A percentile compares a stretch with the other conserved stretches of the same genome.
phyloP scores from a whole-genome alignment of 106 monocot genomes.

The Acorus gramineus region DNA sequence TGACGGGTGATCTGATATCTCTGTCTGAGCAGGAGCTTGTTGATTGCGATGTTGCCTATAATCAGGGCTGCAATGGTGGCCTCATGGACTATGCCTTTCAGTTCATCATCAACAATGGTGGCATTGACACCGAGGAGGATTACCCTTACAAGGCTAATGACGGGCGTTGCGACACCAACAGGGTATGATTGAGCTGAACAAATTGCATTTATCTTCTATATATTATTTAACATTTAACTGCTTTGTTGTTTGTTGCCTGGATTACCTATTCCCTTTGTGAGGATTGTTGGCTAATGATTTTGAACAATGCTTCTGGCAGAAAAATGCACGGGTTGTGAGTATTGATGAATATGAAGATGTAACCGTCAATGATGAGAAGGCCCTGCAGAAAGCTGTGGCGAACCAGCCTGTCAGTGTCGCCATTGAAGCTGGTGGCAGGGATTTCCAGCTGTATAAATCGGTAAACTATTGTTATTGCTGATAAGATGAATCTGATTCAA shows the following conservation, averaged over 20 bases:
- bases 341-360: conserved; percentile 48
- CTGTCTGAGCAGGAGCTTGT: conserved; percentile 18
- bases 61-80: conserved; percentile 11
- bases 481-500: too few species aligned
- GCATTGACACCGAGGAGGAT: conserved; percentile 16
- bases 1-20: conserved; percentile 9
- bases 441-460: conserved; percentile 37
- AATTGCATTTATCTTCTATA: too few species aligned
- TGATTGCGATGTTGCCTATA: conserved; percentile 7
- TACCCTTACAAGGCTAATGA: conserved; percentile 4
- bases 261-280: too few species aligned
- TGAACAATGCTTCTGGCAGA: conserved; percentile 1
- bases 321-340: conserved; percentile 28
- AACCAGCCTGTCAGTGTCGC: conserved; percentile 37
- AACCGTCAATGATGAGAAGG: conserved; percentile 29
- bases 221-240: neutral
- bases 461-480: conserved; percentile 1
- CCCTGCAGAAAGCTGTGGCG: conserved; percentile 33
- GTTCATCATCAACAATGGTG: conserved; percentile 17
- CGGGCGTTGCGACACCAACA: conserved; percentile 1
- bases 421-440: conserved; percentile 33
- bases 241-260: neutral
- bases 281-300: too few species aligned
- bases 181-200: neutral
- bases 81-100: conserved; percentile 13